Evolutionary conservation across 495 filamentous ascomycete genomes (phyloP).

Genomic region (Margaritispora aquatica): DNA sequence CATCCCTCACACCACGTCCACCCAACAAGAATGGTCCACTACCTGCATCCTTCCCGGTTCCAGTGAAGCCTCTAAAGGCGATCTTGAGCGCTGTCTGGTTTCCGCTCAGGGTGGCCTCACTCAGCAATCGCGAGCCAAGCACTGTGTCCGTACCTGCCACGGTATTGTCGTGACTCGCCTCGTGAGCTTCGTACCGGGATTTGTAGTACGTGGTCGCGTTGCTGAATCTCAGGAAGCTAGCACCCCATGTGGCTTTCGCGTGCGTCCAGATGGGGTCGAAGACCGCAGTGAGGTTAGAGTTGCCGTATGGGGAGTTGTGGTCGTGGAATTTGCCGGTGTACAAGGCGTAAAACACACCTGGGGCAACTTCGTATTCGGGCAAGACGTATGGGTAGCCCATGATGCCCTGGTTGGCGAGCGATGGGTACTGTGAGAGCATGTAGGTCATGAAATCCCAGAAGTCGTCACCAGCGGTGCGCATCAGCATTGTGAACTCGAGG

Average conservation of each 20-base stretch:
- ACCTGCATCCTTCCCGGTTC: neutral
- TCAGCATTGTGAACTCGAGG: neutral
- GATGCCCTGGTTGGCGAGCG: conserved; percentile 35
- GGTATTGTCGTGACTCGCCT: conserved; percentile 27
- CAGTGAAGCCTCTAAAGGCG: conserved; percentile 31
- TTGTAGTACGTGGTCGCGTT: neutral
- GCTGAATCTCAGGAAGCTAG: neutral
- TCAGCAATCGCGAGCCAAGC: conserved; percentile 50
- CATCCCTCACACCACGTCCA: neutral
- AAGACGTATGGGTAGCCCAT: conserved; percentile 28
- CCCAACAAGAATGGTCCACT: conserved; percentile 25
- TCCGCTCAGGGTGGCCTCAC: conserved; percentile 34
- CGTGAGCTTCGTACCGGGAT: neutral
- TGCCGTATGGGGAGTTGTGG: neutral
- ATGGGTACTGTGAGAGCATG: conserved; percentile 1
- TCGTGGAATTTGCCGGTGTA: conserved; percentile 11
- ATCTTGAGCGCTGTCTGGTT: conserved; percentile 39
- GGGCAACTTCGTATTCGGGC: conserved; percentile 28
- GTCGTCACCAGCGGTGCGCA: neutral
- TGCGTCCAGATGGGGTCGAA: neutral
- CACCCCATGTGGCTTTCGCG: neutral
- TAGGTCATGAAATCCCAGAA: neutral
- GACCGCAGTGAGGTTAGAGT: neutral
- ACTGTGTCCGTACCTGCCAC: conserved; percentile 45
- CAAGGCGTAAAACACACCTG: conserved; percentile 35